Evolutionary conservation across 805 yeast species (phyloP).

Genomic region (Myxozyma udenii): DNA sequence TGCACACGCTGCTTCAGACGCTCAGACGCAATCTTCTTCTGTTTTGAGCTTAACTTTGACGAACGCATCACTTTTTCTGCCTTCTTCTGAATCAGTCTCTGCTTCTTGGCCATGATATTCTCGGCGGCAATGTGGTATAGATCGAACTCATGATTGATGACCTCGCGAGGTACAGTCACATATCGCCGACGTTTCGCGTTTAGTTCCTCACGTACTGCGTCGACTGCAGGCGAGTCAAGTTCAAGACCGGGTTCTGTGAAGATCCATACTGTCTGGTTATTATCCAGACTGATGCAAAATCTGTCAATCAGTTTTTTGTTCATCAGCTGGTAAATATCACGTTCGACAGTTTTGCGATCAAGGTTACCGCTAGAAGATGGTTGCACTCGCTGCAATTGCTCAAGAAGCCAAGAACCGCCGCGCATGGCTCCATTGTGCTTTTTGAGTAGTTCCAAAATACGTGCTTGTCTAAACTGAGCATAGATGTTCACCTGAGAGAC

Average conservation of each 20-base stretch:
- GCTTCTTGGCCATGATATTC: background rate
- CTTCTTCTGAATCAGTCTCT: constrained; percentile 9
- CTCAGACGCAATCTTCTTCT: constrained; percentile 22
- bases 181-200: constrained; percentile 10
- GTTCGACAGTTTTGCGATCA: constrained; percentile 54
- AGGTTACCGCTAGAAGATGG: constrained; percentile 41
- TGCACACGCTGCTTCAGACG: constrained; percentile 12
- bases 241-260: constrained; percentile 34
- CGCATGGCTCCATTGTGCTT: constrained; percentile 48
- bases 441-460: constrained; percentile 44
- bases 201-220: constrained; percentile 20
- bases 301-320: constrained; percentile 38
- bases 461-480: too few species aligned
- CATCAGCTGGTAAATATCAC: constrained; percentile 44
- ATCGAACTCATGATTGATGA: constrained; percentile 22
- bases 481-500: too few species aligned
- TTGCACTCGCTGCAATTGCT: background rate
- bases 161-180: constrained; percentile 4
- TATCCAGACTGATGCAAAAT: constrained; percentile 31
- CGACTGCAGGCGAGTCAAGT: constrained; percentile 31
- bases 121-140: constrained; percentile 22
- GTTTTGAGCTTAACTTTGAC: constrained; percentile 3
- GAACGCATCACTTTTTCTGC: constrained; percentile 22
- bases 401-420: constrained; percentile 43
- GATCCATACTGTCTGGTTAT: constrained; percentile 30